These are phyloP conservation scores for Fusarium paranaense DNA, from an alignment of 2,329 filamentous ascomycete genomes.

Conservation along the genomic window DNA sequence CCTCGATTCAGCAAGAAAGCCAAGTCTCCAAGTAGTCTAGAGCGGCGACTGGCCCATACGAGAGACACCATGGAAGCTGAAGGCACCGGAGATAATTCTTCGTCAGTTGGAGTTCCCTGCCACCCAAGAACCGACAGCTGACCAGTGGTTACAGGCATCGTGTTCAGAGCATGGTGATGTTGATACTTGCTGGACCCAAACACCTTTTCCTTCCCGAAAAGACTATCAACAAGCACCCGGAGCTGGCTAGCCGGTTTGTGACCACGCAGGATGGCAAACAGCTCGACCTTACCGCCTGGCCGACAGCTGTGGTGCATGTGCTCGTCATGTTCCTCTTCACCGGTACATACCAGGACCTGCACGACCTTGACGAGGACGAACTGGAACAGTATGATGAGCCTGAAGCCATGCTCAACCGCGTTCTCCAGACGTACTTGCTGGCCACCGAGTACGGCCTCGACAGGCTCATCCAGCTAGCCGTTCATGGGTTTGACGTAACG, in stretches of 20 bases:
- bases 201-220: background rate
- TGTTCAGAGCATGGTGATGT: background rate
- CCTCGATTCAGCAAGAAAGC: background rate
- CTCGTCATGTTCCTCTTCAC: background rate
- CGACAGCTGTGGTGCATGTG: background rate
- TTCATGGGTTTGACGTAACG: background rate
- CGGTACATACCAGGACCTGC: background rate
- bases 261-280: background rate
- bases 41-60: background rate
- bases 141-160: background rate
- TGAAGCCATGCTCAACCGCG: background rate
- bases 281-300: background rate
- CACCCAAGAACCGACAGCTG: background rate
- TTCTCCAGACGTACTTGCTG: background rate
- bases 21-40: background rate
- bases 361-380: background rate
- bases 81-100: background rate
- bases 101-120: background rate
- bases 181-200: background rate
- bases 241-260: background rate
- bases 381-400: background rate
- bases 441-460: background rate
- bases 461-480: background rate
- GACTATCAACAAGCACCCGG: background rate
- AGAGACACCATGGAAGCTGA: background rate